Base-by-base conservation (phyloP, 2,329 filamentous ascomycete species). In the Polychaeton citri region DNA sequence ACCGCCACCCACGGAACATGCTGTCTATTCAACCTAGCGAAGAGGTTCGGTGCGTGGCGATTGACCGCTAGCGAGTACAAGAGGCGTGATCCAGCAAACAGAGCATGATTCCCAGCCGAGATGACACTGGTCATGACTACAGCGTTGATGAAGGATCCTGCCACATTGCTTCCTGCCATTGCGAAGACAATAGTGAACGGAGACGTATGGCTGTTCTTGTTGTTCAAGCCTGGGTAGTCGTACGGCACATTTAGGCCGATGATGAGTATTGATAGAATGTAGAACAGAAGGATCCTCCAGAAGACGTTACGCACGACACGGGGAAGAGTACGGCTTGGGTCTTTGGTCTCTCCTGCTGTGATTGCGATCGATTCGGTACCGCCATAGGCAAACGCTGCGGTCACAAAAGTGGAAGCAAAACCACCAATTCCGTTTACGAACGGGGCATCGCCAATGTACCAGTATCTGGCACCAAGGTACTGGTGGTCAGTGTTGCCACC, bases 101-200 rank as follows among this genome's bases (percentile, higher is more conserved):
- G 51, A 54, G 69, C 69, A 1, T 65, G 63, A 49, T 74, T 74
- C 31, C 66, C 71, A 9, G 69, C 68, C 0, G 66, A 71, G 59
- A 67, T 69, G 2, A 76, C 78, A 5, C 74, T 79, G 12, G 78
- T 75, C 34, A 81, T 61, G 46, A 82, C 72, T 15, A 72, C 74
- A 21, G 68, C 76, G 50, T 83, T 82, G 61, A 82, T 76, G 45
- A 81, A 66, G 42, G 72, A 72, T 46, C 78, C 18, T 8, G 82
- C 65, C 2, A 68, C 69, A 1, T 55, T 51, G 31, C 83, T 71
- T 30, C 74, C 72, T 5, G 76, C 74, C 39, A 74, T 64, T 41
- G 71, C 59, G 41, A 76, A 74, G 17, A 72, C 71, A 44, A 82
- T 72, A 21, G 70, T 68, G 54, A 67, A 73, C 0, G 70, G 70